Percentiles rank a stretch among this genome's conserved stretches.
phyloP scores from a whole-genome alignment of 495 filamentous ascomycete genomes.

The Tuber microsphaerosporum region DNA sequence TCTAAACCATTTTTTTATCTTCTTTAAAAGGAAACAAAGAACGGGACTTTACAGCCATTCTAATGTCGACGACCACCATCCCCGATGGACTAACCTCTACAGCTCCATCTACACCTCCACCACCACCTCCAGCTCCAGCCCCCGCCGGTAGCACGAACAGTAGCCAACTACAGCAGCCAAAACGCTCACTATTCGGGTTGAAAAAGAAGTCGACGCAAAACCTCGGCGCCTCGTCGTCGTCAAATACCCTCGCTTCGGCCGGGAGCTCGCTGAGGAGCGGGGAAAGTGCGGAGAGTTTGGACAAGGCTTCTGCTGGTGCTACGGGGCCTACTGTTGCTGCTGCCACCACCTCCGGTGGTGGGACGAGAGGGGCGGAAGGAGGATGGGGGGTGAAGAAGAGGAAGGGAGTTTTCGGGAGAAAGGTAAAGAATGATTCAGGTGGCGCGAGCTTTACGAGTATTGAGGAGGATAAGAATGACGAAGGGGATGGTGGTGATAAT shows the following conservation, averaged over 20 bases:
- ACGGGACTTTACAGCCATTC: slow-evolving; percentile 11
- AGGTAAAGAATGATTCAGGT: slow-evolving; percentile 26
- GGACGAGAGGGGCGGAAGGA: not conserved
- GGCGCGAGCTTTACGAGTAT: slow-evolving; percentile 34
- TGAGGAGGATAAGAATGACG: slow-evolving; percentile 27
- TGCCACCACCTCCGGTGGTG: slow-evolving; percentile 3
- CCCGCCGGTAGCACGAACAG: slow-evolving; percentile 18
- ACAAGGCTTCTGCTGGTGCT: slow-evolving; percentile 11
- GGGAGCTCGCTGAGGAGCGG: slow-evolving; percentile 27
- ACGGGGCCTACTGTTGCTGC: not conserved
- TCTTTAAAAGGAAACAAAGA: not conserved
- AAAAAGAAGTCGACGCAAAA: slow-evolving; percentile 38
- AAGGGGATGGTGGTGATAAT: slow-evolving; percentile 3
- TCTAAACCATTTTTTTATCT: slow-evolving; percentile 7
- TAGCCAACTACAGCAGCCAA: slow-evolving; percentile 3
- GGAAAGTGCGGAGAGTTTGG: slow-evolving; percentile 34
- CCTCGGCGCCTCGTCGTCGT: slow-evolving; percentile 27
- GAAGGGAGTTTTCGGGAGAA: slow-evolving; percentile 36
- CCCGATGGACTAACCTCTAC: not conserved
- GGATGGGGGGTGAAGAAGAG: slow-evolving; percentile 24
- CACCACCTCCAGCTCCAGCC: slow-evolving; percentile 15
- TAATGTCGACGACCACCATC: slow-evolving; percentile 27
- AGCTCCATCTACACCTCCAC: slow-evolving; percentile 15
- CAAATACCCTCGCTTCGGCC: slow-evolving; percentile 23
- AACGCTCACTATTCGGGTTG: slow-evolving; percentile 32